These are phyloP conservation scores for Metschnikowia peoriensis DNA, from an alignment of 805 yeast species.

Conservation along the genomic window DNA sequence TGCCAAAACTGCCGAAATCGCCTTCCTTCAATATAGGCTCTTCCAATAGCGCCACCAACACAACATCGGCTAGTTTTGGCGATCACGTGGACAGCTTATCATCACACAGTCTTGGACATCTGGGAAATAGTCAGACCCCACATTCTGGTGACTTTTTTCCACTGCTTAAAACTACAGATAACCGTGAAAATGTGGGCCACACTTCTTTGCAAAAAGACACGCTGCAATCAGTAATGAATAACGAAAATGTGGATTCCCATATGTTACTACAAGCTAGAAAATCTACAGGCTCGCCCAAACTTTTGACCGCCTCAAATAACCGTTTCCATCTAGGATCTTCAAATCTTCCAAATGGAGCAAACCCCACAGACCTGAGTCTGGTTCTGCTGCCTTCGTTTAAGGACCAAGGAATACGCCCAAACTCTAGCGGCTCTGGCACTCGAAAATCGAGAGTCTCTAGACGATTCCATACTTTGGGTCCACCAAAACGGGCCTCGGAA, in stretches of 20 bases:
- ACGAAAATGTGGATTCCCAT: no score
- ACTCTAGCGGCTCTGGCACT: slow-evolving; percentile 13
- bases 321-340: background rate
- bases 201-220: no score
- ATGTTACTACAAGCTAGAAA: no score
- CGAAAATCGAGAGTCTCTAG: slow-evolving; percentile 34
- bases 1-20: background rate
- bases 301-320: background rate
- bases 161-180: no score
- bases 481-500: slow-evolving; percentile 46
- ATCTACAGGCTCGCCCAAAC: no score
- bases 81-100: background rate
- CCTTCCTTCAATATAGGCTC: background rate
- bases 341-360: background rate
- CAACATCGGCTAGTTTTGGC: background rate
- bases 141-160: background rate
- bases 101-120: background rate
- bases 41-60: background rate
- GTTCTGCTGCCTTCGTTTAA: background rate
- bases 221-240: no score
- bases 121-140: background rate
- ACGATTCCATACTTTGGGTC: slow-evolving; percentile 42
- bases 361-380: background rate
- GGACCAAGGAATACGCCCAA: background rate
- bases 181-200: no score